Base-by-base conservation (phyloP, 208 protist species). In the Leishmania braziliensis region DNA sequence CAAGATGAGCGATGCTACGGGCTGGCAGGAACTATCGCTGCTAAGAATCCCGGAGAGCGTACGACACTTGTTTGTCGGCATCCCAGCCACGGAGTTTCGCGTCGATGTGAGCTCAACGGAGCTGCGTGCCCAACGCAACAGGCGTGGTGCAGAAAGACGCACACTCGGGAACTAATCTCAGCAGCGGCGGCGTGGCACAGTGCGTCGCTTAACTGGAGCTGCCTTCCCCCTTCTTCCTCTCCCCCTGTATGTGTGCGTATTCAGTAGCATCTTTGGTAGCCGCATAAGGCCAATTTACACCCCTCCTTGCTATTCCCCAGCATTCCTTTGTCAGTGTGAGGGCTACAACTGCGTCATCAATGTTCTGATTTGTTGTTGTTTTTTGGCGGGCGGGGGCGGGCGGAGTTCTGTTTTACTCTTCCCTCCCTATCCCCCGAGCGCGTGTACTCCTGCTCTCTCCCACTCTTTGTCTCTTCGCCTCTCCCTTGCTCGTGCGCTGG, bases 51-150 rank as follows among this genome's bases (percentile, higher is more conserved):
- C 93, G 0, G 75, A 79, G 9, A 75, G 75, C 26, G 26, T 95
- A 51, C 69, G 60, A 39, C 82, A 91, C 58, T 70, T 96, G 2
- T 94, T 96, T 72, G 66, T 93, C 16, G 68, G 69, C 36, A 85
- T 96, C 65, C 80, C 83, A 5, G 78, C 87, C 54, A 70, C 58
- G 0, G 86, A 89, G 36, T 95, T 95, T 65, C 84, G 88, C n/a
- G 89, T 96, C 8, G 90, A 95, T 84, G 68, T 96, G 29, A 94
- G 91, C 84, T 96, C 90, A 1, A 95, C 93, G 3, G 86, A 89
- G 76, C 54, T 96, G 70, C 90, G 93, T 1, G 78, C 86, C 2
- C 63, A 18, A 80, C 74, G 74, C 39, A 43, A 29, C 14, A 29
- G 29, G 10, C 33, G 53, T 29, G 14, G 53, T 8, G 73, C 29